Percentiles rank a stretch among this genome's conserved stretches.
Conservation (phyloP, 768 basidiomycete genomes). For the Piloderma croceum region DNA sequence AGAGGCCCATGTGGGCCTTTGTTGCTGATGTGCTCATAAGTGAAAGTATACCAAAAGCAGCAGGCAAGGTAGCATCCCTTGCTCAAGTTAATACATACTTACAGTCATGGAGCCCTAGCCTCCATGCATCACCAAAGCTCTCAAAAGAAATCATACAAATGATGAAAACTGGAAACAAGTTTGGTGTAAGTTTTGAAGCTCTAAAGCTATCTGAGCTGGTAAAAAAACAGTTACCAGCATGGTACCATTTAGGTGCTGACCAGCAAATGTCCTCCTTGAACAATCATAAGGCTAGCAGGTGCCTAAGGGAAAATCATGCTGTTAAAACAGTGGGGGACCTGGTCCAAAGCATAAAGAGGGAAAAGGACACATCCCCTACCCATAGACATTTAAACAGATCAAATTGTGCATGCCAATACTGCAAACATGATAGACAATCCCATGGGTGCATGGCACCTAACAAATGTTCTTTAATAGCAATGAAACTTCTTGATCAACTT, state of each 20-base stretch:
- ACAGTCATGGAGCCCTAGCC: conserved; percentile 2
- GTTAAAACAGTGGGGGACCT: background rate
- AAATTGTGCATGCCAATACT: background rate
- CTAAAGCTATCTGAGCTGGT: background rate
- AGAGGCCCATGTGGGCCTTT: conserved; percentile 6
- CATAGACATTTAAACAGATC: background rate
- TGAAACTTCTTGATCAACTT: background rate
- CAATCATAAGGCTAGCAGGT: background rate
- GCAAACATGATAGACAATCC: background rate
- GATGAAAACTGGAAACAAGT: background rate
- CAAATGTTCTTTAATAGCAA: background rate
- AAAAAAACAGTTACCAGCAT: conserved; percentile 1
- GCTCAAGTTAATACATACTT: conserved; percentile 4
- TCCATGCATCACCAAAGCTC: conserved; percentile 10
- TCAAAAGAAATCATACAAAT: background rate
- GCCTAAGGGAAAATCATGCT: background rate
- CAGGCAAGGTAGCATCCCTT: background rate
- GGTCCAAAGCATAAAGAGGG: background rate
- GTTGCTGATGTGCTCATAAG: conserved; percentile 7
- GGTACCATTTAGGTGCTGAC: conserved; percentile 4
- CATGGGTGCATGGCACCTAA: background rate
- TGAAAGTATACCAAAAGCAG: background rate
- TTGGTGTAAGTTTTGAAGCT: background rate
- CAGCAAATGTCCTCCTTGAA: background rate
- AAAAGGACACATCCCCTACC: background rate